These are phyloP conservation scores for Trebouxia gelatinosa DNA, from an alignment of 163 green algal species.

Conservation along the genomic window DNA sequence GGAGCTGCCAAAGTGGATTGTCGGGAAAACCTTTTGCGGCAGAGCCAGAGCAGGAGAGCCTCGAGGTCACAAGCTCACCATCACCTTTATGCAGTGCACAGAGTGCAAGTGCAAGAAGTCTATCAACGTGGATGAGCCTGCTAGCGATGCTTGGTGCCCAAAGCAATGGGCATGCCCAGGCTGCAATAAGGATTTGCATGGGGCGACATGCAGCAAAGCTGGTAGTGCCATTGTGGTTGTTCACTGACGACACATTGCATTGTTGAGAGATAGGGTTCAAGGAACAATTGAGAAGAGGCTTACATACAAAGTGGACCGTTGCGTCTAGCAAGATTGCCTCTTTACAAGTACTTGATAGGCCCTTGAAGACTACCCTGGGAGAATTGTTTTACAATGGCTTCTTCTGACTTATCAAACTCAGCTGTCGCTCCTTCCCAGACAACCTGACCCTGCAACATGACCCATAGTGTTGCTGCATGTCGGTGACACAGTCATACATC, in stretches of 20 bases:
- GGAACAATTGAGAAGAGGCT: too few relatives aligned
- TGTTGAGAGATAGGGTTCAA: too few relatives aligned
- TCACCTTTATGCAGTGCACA: constrained; percentile 26
- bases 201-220: constrained; percentile 22
- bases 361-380: constrained; percentile 83
- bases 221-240: constrained; percentile 24
- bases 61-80: constrained; percentile 14
- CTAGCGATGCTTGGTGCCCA: background rate
- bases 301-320: too few relatives aligned
- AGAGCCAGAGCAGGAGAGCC: constrained; percentile 4
- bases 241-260: too few relatives aligned
- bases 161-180: constrained; percentile 12
- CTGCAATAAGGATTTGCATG: constrained; percentile 24
- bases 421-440: constrained; percentile 90
- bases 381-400: constrained; percentile 97
- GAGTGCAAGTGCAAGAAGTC: constrained; percentile 17
- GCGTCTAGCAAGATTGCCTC: too few relatives aligned
- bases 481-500: background rate
- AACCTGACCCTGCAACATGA: constrained; percentile 77
- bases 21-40: constrained; percentile 19
- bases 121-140: background rate
- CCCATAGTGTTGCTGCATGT: background rate
- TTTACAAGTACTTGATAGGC: constrained; percentile 89
- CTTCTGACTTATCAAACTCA: constrained; percentile 93
- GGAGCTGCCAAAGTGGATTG: constrained; percentile 8